Percentiles rank a stretch among this genome's conserved stretches.
Evolutionary conservation across 768 basidiomycete genomes (phyloP).

Genomic region (Kwoniella dejecticola): DNA sequence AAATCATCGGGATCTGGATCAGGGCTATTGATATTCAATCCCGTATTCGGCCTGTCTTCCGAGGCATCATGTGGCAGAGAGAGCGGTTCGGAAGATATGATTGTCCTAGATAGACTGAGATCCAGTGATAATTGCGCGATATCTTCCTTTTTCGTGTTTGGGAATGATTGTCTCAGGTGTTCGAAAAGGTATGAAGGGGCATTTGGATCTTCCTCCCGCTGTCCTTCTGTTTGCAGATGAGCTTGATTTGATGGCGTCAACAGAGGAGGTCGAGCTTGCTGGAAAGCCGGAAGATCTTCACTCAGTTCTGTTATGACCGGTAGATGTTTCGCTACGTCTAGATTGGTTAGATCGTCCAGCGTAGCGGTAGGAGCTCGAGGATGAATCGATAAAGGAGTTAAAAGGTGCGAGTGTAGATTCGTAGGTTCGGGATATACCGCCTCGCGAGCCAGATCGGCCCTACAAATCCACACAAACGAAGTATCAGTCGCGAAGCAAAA

Average conservation of each 20-base stretch:
- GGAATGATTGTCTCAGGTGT: constrained; percentile 1
- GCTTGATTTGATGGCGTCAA: not conserved
- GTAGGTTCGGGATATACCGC: constrained; percentile 2
- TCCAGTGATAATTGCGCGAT: constrained; percentile 20
- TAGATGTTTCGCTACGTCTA: constrained; percentile 6
- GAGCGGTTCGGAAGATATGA: constrained; percentile 22
- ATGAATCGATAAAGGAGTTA: constrained; percentile 18
- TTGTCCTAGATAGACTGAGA: constrained; percentile 18
- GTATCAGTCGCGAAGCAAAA: no score
- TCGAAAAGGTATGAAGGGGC: not conserved
- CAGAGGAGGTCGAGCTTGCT: constrained; percentile 3
- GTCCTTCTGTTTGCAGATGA: not conserved
- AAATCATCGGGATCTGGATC: constrained; percentile 20
- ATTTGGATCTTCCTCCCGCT: not conserved
- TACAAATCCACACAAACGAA: no score
- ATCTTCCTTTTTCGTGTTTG: not conserved
- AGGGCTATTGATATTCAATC: no score
- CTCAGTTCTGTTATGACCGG: not conserved
- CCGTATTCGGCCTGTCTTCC: no score
- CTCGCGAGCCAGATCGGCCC: constrained; percentile 36
- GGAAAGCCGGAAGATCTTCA: not conserved
- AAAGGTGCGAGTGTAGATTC: constrained; percentile 14
- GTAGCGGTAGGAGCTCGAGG: constrained; percentile 1
- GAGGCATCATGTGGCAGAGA: no score
- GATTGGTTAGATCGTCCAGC: not conserved